A percentile compares a stretch with the other conserved stretches of the same genome.
These are phyloP conservation scores for Stenogyne calaminthoides DNA, from an alignment of 305 asterid genomes.

Conservation along the genomic window DNA sequence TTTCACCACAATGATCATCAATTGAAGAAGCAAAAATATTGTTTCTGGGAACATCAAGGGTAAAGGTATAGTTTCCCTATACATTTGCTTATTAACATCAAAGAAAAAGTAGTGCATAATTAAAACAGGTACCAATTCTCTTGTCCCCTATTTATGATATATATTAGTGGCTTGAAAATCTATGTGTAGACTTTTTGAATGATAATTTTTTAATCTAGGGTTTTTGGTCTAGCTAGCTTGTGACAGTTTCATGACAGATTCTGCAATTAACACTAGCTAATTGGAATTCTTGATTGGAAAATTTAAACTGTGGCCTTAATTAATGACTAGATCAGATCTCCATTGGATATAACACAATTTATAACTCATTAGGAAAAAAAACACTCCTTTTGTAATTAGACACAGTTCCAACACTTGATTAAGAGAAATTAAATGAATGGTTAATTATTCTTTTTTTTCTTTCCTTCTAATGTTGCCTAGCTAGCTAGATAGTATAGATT, in stretches of 20 bases:
- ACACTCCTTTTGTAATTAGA: background rate
- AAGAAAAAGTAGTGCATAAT: background rate
- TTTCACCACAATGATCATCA: conserved; percentile 9
- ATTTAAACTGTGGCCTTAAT: background rate
- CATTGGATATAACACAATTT: too few species aligned
- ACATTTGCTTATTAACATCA: conserved; percentile 35
- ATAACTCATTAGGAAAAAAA: background rate
- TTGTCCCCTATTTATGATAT: background rate
- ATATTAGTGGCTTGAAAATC: too few species aligned
- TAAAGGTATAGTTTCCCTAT: conserved; percentile 24
- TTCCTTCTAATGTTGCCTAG: too few species aligned
- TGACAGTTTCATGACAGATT: background rate
- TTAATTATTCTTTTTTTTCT: too few species aligned
- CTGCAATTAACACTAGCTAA: background rate
- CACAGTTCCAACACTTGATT: too few species aligned
- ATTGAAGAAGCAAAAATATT: conserved; percentile 30
- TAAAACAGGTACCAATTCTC: conserved; percentile 20
- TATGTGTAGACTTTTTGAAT: background rate
- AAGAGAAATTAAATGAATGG: too few species aligned
- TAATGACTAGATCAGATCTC: background rate
- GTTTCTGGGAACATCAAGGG: background rate
- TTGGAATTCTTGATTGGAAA: background rate
- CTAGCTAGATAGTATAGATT: too few species aligned
- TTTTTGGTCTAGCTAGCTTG: background rate
- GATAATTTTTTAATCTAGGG: background rate